Conservation (phyloP, 352 stramenopile species). For the Globisporangium recalcitrans region DNA sequence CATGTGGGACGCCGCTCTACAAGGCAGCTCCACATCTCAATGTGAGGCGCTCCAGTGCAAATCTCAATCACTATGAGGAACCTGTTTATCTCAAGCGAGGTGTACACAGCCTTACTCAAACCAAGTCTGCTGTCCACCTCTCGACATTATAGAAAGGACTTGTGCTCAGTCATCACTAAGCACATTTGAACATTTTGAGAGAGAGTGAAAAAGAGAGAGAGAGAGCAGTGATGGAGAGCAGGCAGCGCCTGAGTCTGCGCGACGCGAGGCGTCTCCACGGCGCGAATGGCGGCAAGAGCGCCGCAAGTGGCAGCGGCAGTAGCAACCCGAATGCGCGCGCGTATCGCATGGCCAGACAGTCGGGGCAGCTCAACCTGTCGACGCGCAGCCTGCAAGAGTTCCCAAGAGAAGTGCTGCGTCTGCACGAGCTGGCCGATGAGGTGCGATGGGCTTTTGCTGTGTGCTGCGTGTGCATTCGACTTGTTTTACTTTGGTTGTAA, state of each 20-base stretch:
- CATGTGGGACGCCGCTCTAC: too few species aligned
- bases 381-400: slow-evolving; percentile 46
- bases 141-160: too few species aligned
- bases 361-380: slow-evolving; percentile 58
- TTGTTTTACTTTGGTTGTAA: too few species aligned
- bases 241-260: slow-evolving; percentile 31
- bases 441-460: slow-evolving; percentile 13
- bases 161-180: too few species aligned
- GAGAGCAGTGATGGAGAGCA: slow-evolving; percentile 25
- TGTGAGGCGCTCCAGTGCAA: too few species aligned
- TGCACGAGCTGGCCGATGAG: slow-evolving; percentile 57
- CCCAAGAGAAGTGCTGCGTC: slow-evolving; percentile 49
- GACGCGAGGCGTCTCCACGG: slow-evolving; percentile 34
- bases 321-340: slow-evolving; percentile 25
- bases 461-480: not conserved
- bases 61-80: too few species aligned
- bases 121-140: too few species aligned
- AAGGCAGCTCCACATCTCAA: too few species aligned
- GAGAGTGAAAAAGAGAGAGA: too few species aligned
- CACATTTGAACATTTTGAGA: too few species aligned
- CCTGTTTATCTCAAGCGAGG: too few species aligned
- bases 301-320: slow-evolving; percentile 13
- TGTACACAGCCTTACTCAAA: too few species aligned
- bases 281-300: not conserved
- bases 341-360: slow-evolving; percentile 51